These are phyloP conservation scores for Jaltomata sinuosa DNA, from an alignment of 257 asterid species.

Conservation along the genomic window DNA sequence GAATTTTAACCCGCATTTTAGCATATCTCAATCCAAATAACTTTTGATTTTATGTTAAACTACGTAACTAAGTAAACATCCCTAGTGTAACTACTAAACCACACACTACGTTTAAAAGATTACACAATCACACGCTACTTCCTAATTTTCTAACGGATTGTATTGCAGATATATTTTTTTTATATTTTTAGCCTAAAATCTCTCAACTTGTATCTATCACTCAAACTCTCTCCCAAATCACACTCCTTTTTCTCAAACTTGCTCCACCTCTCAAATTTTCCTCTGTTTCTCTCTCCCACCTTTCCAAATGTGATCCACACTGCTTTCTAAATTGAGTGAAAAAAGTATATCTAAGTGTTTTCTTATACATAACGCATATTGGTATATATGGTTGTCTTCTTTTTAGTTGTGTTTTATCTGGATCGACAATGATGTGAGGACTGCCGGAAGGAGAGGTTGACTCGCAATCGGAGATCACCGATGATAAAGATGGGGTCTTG, in stretches of 20 bases:
- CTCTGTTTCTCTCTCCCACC: too few relatives aligned
- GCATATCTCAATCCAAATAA: too few relatives aligned
- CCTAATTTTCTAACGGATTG: background rate
- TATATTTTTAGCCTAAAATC: background rate
- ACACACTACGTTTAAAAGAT: too few relatives aligned
- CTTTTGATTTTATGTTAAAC: too few relatives aligned
- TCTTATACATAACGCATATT: background rate
- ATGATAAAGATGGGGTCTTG: slow-evolving; percentile 14
- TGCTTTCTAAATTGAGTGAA: too few relatives aligned
- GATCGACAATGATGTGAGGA: slow-evolving; percentile 40
- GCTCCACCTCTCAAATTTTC: too few relatives aligned
- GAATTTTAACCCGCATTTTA: too few relatives aligned
- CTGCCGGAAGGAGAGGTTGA: slow-evolving; percentile 40
- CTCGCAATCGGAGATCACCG: slow-evolving; percentile 28
- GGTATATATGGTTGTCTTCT: background rate
- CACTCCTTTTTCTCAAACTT: background rate
- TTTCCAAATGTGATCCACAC: too few relatives aligned
- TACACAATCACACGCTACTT: background rate
- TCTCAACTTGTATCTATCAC: background rate
- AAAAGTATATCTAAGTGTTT: background rate
- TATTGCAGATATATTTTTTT: too few relatives aligned
- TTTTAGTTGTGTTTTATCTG: slow-evolving; percentile 21
- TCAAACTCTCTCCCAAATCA: background rate
- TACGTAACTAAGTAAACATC: background rate
- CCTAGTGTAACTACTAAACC: background rate